Evolutionary conservation across 805 yeast genomes (phyloP), one percentile per base, ranked within the genome.

Genomic region (Tetrapisispora phaffii): DNA sequence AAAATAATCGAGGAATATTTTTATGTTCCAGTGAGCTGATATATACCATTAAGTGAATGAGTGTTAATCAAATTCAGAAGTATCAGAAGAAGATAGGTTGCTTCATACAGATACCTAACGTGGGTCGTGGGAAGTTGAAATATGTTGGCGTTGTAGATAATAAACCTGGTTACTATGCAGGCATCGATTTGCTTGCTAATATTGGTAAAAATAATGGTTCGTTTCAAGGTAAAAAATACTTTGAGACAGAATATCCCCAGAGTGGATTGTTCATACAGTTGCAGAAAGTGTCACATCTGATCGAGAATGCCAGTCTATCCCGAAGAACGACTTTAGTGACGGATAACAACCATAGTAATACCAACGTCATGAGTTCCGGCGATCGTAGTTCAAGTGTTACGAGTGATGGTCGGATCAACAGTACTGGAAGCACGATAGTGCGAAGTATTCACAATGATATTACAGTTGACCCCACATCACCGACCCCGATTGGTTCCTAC

Each of bases 191-290:
- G 36, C 56, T 79, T n/a, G 80, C 75, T 0, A 58, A 68, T 5
- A 69, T 76, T 44, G 98, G 98, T 20, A 85, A 86, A 62, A 93
- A 90, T 58, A 75, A 78, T 44, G 98, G 98, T n/a, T 74, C 76
- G 35, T 87, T 80, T 38, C 75, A 81, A 46, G 95, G 95, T 0
- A 59, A 68, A 7, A 69, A 69, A 44, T 88, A 88, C 59, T 89
- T 89, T 58, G 68, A 69, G 4, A 85, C 89, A 0, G 64, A 69
- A 6, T 65, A 58, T 31, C 83, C 88, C 0, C 74, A 74, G 46
- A 71, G 87, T 17, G 97, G 97, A 0, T 63, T 89, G 24, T 89
- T 89, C 56, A 70, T 89, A 39, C 67, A 80, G 79, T 1, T 76
- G 71, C 57, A 76, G 69, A 41, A 73, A 67, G 61, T 60, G 60